Percentiles rank a stretch among this genome's conserved stretches.
Evolutionary conservation across 768 basidiomycete species (phyloP).

Genomic region (Leccinum sublutescens): DNA sequence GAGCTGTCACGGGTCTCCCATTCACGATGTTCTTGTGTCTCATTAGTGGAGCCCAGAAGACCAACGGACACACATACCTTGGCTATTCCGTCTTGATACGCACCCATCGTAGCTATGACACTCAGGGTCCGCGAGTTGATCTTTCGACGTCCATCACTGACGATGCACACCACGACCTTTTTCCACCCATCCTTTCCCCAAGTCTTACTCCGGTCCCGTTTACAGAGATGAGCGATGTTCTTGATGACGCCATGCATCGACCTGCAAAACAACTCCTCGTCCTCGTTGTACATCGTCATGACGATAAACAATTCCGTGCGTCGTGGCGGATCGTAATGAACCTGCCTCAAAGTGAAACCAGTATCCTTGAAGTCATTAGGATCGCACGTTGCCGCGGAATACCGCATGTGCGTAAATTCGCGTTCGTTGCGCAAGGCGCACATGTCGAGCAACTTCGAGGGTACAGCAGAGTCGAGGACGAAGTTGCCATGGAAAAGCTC

Average conservation of each 20-base stretch:
- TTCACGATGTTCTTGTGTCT: constrained; percentile 65
- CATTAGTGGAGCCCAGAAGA: constrained; percentile 3
- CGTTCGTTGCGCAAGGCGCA: constrained; percentile 74
- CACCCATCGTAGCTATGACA: constrained; percentile 90
- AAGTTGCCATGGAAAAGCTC: constrained; percentile 94
- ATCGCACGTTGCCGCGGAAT: constrained; percentile 93
- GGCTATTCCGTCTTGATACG: constrained; percentile 91
- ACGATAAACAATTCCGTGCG: constrained; percentile 95
- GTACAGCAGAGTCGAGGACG: constrained; percentile 86
- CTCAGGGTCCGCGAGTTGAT: constrained; percentile 81
- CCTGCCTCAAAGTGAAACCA: constrained; percentile 86
- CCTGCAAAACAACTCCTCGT: constrained; percentile 85
- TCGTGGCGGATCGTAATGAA: constrained; percentile 87
- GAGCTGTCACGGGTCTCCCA: constrained; percentile 78
- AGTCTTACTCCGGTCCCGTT: constrained; percentile 82
- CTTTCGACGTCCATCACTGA: constrained; percentile 82
- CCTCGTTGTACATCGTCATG: constrained; percentile 98
- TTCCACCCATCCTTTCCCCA: constrained; percentile 99
- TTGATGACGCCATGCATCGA: constrained; percentile 97
- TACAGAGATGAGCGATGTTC: constrained; percentile 88
- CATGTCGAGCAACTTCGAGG: constrained; percentile 86
- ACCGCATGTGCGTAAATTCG: constrained; percentile 95
- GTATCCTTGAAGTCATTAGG: constrained; percentile 85
- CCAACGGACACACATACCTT: constrained; percentile 48
- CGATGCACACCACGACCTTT: constrained; percentile 93